These are phyloP conservation scores for Diaporthe vaccinii DNA, from an alignment of 2,329 filamentous ascomycete species.

Conservation along the genomic window DNA sequence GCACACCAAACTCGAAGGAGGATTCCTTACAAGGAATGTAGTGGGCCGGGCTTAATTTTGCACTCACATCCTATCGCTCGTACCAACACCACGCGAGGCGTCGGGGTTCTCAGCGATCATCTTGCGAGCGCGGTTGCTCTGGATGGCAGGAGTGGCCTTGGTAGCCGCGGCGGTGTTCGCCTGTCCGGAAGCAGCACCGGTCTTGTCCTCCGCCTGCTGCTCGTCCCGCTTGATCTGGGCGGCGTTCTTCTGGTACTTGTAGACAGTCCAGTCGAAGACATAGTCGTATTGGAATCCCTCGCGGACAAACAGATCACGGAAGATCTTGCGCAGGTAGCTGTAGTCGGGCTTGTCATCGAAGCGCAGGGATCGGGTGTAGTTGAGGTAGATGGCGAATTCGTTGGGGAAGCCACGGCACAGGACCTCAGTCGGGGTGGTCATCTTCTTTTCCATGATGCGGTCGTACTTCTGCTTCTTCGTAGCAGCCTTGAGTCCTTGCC, in stretches of 20 bases:
- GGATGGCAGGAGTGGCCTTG: slow-evolving; percentile 73
- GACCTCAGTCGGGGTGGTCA: slow-evolving; percentile 98
- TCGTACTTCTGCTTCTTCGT: slow-evolving; percentile 99
- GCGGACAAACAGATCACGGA: slow-evolving; percentile 98
- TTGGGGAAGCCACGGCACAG: slow-evolving; percentile 99
- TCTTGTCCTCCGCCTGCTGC: slow-evolving; percentile 84
- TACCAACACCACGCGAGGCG: slow-evolving; percentile 80
- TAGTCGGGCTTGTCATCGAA: slow-evolving; percentile 99
- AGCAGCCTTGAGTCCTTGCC: slow-evolving; percentile 98
- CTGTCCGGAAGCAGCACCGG: slow-evolving; percentile 74
- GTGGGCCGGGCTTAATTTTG: slow-evolving; percentile 69
- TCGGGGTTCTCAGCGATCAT: slow-evolving; percentile 82
- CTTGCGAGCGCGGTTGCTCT: slow-evolving; percentile 85
- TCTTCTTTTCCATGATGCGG: slow-evolving; percentile 99
- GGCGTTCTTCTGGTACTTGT: slow-evolving; percentile 99
- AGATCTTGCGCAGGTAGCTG: slow-evolving; percentile 99
- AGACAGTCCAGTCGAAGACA: slow-evolving; percentile 99
- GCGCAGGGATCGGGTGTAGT: slow-evolving; percentile 98
- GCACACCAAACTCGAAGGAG: slow-evolving; percentile 87
- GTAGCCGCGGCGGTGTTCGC: slow-evolving; percentile 70
- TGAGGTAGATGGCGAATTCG: slow-evolving; percentile 99
- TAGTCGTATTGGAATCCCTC: slow-evolving; percentile 99
- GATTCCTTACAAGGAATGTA: slow-evolving; percentile 90
- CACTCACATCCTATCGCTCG: slow-evolving; percentile 97
- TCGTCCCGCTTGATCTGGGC: slow-evolving; percentile 89